Base-by-base conservation (phyloP, 164 flowering plant species). In the Annona squamosa region DNA sequence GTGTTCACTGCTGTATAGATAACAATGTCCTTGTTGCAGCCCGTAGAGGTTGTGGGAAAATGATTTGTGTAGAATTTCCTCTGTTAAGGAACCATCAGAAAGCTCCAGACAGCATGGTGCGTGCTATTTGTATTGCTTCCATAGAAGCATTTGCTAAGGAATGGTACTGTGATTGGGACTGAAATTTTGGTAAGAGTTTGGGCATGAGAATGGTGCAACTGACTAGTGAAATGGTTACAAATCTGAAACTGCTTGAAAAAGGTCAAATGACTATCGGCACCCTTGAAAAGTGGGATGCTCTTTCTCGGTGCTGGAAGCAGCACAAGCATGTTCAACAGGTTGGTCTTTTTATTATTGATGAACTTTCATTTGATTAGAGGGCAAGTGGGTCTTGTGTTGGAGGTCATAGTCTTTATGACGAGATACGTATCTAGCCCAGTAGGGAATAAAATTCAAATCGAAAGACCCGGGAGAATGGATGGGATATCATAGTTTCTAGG, bases 21-120 rank as follows among this genome's bases (percentile, higher is more conserved):
- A 97, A 96, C 82, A 96, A 96, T 86, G 99, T 93, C 46, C 80
- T 96, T 72, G 99, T 93, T 77, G 98, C 99, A 48, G 99, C 99
- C 3, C 97, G 98, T 18, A 91, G 98, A 9, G 99, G 99, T 41
- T 91, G 98, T 83, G 99, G 99, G 73, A 96, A 96, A 85, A 96
- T 97, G 12, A 91, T 96, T 65, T 96, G 98, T 86, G 98, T 95
- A 0, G 98, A 96, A 82, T 96, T 96, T 88, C 91, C 98, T 63
- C 74, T 93, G 65, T 67, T 96, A 74, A 87, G 97, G 76, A 93
- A 96, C 81, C 97, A 85, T 82, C 97, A 93, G 71, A 89, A 89
- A 72, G 91, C 91, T 46, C 70, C 92, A 59, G 91, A 88, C 1
- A 81, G 80, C 74, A 71, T 79, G 65, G 84, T 93, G 87, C 94